Base-by-base conservation (phyloP, 164 flowering plant genomes). In the Chimonanthus praecox region DNA sequence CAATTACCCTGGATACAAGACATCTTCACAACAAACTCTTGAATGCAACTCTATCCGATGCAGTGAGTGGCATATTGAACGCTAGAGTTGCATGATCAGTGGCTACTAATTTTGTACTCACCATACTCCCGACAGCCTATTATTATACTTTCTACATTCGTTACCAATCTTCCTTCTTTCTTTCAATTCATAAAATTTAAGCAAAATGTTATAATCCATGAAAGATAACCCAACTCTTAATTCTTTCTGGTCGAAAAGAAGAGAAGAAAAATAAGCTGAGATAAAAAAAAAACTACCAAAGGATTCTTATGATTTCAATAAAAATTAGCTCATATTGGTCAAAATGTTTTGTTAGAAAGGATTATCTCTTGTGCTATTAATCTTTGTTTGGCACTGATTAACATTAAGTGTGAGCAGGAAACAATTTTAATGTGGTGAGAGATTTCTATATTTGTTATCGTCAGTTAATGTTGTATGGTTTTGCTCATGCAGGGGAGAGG, bases 401-500 rank as follows among this genome's bases (percentile, higher is more conserved):
- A 13, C 7, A 13, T 10, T 10, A 15, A n/a, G 60, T 54, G 10
- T 8, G 60, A 54, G 16, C 16, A n/a, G 16, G 11, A 3, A 13
- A 54, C 60, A 11, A 5, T 10, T 54, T 13, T 54, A n/a, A 54
- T 54, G 16, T 1, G 33, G 33, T 33, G 33, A 33, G 33, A 33
- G 33, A 33, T 33, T 33, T 33, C 33, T 33, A 33, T 33, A 33
- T 33, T 33, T 33, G 33, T 33, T 33, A 33, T 33, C 33, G 33
- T 33, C 33, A 33, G 33, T 33, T 33, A 33, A 33, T 33, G 33
- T 33, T 11, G 11, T 10, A 13, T 54, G 11, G 10, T 51, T 9
- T 51, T 4, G 1, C 6, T 67, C 72, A 6, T 80, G 73, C 87
- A 94, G 99, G 99, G 67, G 98, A 94, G 82, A 87, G 89, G 78